Percentiles rank a stretch among this genome's conserved stretches.
These are phyloP conservation scores for Ceratocystis variospora DNA, from an alignment of 2,329 filamentous ascomycete genomes.

Conservation along the genomic window DNA sequence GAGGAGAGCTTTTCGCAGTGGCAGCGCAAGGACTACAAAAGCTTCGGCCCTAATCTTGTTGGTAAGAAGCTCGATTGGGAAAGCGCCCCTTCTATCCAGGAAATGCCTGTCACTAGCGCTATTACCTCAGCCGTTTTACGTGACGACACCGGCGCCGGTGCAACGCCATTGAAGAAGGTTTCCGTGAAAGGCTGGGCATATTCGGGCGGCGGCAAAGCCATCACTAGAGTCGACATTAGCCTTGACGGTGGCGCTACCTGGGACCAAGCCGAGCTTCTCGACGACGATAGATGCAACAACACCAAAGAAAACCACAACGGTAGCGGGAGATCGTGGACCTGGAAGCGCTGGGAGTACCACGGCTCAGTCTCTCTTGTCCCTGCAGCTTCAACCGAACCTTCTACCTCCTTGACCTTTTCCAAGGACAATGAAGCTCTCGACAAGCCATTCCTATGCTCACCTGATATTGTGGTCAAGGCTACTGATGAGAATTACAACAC, in stretches of 20 bases:
- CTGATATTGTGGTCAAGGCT: slow-evolving; percentile 47
- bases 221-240: slow-evolving; percentile 54
- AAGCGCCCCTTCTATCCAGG: slow-evolving; percentile 49
- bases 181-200: slow-evolving; percentile 51
- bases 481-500: slow-evolving; percentile 53
- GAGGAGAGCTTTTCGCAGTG: slow-evolving; percentile 53
- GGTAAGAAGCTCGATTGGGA: slow-evolving; percentile 45
- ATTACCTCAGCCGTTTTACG: slow-evolving; percentile 36
- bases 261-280: slow-evolving; percentile 47
- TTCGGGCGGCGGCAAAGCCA: slow-evolving; percentile 50
- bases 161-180: slow-evolving; percentile 23
- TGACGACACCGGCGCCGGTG: slow-evolving; percentile 20
- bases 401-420: not conserved
- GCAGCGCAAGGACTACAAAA: slow-evolving; percentile 56
- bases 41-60: slow-evolving; percentile 48
- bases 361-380: slow-evolving; percentile 26
- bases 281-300: slow-evolving; percentile 32
- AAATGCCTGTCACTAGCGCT: slow-evolving; percentile 54
- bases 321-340: slow-evolving; percentile 37
- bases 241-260: slow-evolving; percentile 50
- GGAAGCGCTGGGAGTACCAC: slow-evolving; percentile 49
- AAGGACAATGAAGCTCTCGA: slow-evolving; percentile 7
- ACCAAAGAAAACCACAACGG: slow-evolving; percentile 27
- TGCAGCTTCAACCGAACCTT: slow-evolving; percentile 11
- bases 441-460: slow-evolving; percentile 30